These are phyloP conservation scores for Pouteria glomerata DNA, from an alignment of 148 eudicot species.

Conservation along the genomic window DNA sequence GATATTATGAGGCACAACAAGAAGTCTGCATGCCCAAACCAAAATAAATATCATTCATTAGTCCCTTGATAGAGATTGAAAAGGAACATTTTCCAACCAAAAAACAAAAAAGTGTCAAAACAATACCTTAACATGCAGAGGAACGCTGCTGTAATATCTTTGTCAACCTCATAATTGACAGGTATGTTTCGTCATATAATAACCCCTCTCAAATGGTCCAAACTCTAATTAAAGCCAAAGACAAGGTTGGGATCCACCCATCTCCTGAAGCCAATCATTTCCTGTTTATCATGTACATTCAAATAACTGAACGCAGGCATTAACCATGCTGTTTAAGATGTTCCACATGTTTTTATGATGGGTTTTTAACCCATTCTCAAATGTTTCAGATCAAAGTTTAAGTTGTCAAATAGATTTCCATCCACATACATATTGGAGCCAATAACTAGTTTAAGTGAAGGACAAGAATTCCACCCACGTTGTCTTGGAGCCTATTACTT, in stretches of 20 bases:
- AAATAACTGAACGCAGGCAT: no score
- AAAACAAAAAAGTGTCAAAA: background rate
- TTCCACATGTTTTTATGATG: no score
- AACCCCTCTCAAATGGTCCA: no score
- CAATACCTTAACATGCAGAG: constrained; percentile 4
- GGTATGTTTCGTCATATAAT: background rate
- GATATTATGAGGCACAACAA: background rate
- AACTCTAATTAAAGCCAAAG: no score
- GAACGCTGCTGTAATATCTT: background rate
- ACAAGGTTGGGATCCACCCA: no score
- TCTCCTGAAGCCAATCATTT: no score
- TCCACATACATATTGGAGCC: no score
- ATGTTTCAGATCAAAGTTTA: background rate
- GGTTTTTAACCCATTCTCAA: background rate
- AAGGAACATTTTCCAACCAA: no score
- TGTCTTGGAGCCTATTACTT: background rate
- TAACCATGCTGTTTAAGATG: no score
- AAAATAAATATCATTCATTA: background rate
- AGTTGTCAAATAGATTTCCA: no score
- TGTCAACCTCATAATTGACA: constrained; percentile 11
- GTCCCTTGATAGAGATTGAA: background rate
- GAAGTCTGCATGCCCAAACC: constrained; percentile 10
- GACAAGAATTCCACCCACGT: background rate
- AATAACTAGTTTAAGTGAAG: no score
- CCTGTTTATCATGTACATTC: no score